Conservation (phyloP, 352 stramenopile genomes). For the Phytophthora fragariae region DNA sequence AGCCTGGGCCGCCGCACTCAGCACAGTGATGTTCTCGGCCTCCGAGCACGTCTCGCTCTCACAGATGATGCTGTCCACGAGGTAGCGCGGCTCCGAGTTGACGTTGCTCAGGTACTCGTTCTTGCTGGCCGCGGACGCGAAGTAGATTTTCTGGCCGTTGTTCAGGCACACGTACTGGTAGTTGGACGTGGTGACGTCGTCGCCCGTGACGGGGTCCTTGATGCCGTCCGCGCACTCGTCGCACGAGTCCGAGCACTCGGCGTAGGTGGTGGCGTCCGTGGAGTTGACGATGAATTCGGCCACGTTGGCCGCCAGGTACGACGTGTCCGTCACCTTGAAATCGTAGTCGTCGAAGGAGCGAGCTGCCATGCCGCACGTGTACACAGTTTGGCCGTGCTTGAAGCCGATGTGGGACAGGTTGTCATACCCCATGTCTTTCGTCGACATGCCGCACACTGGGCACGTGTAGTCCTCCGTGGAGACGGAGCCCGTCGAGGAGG, state of each 20-base stretch:
- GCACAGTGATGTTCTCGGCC: slow-evolving; percentile 58
- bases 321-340: slow-evolving; percentile 67
- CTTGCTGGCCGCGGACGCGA: slow-evolving; percentile 67
- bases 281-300: slow-evolving; percentile 52
- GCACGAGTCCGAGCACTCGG: slow-evolving; percentile 49
- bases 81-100: slow-evolving; percentile 57
- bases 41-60: slow-evolving; percentile 59
- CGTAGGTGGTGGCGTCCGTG: slow-evolving; percentile 41
- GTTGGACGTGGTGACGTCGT: slow-evolving; percentile 58
- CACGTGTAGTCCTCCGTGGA: slow-evolving; percentile 51
- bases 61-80: slow-evolving; percentile 72
- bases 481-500: slow-evolving; percentile 17
- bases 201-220: slow-evolving; percentile 73
- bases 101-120: slow-evolving; percentile 69
- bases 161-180: slow-evolving; percentile 77
- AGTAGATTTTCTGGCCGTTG: slow-evolving; percentile 89
- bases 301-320: slow-evolving; percentile 79
- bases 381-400: slow-evolving; percentile 68
- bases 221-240: slow-evolving; percentile 59
- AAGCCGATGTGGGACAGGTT: slow-evolving; percentile 73
- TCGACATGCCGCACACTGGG: slow-evolving; percentile 80
- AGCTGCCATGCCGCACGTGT: slow-evolving; percentile 81
- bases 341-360: slow-evolving; percentile 58
- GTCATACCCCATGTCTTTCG: slow-evolving; percentile 58
- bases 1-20: slow-evolving; percentile 53